Evolutionary conservation across 352 stramenopile species (phyloP), one percentile per base, ranked within the genome.

Genomic region (Globisporangium acanthophoron): DNA sequence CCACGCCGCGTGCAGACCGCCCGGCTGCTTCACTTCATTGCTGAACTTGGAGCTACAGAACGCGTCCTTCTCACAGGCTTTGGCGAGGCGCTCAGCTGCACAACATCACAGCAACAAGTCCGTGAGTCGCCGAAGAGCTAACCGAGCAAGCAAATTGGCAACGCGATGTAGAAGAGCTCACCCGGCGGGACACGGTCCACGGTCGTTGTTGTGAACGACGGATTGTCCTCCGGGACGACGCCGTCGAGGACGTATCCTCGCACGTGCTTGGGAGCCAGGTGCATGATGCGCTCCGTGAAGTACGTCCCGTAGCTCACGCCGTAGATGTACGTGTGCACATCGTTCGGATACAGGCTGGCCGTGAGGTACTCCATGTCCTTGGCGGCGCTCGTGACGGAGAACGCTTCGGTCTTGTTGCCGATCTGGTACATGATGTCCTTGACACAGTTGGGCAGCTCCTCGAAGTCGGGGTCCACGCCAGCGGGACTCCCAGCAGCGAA

Each of bases 321-420:
- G 2, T 67, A 71, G 20, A 71, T 47, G 44, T 59, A 67, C 5
- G 53, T 49, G n/a, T 70, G 50, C 3, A 44, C 31, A n/a, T 44
- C 29, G 13, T 20, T 51, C 5, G 41, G 8, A 31, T 62, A 45
- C 1, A 62, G 27, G 33, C 21, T 33, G 20, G 35, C 37, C 13
- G 49, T 24, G 47, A 62, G 35, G 44, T 49, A 47, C 47, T 11
- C 21, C 24, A 27, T 27, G 24, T 27, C 24, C 24, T 27, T 27
- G 24, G 24, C 24, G 24, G 24, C 24, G 24, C 46, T 61, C 20
- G 78, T 88, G 16, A 87, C 69, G 0, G 78, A 88, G 54, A 82
- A 88, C 8, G 78, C 78, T 0, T 65, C 67, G 4, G 76, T 81
- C 48, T 88, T 71, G 44, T 84, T 82, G 58, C 80, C 76, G 53